Percentiles rank a stretch among this genome's conserved stretches.
phyloP scores from a whole-genome alignment of 2,329 filamentous ascomycete genomes.

The Pseudogymnoascus sp. region DNA sequence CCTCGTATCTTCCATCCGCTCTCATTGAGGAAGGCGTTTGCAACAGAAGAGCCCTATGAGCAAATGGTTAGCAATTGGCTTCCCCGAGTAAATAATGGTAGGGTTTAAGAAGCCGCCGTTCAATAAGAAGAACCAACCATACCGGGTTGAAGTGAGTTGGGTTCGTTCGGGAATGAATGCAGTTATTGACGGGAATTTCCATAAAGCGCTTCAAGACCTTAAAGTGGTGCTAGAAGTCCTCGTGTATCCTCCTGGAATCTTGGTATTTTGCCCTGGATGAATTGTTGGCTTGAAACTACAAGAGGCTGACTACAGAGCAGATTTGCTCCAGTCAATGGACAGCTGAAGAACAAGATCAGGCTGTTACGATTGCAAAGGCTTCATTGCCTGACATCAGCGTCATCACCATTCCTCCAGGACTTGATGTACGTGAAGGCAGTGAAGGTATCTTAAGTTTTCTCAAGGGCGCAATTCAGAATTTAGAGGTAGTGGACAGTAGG shows the following conservation, averaged over 20 bases:
- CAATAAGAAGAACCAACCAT: neutral
- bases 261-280: neutral
- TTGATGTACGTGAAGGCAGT: neutral
- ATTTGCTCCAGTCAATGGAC: neutral
- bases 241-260: neutral
- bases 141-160: conserved; percentile 8
- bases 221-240: neutral
- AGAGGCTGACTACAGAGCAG: neutral
- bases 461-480: neutral
- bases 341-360: neutral
- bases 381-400: neutral
- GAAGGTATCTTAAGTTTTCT: neutral
- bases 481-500: neutral
- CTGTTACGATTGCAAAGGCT: neutral
- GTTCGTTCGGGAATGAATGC: neutral
- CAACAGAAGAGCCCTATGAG: conserved; percentile 39
- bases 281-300: neutral
- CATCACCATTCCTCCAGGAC: neutral
- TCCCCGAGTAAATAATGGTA: neutral
- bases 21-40: conserved; percentile 36
- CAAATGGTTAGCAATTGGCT: neutral
- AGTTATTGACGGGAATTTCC: neutral
- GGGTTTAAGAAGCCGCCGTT: neutral
- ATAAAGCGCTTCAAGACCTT: neutral
- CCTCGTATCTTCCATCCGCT: conserved; percentile 37